phyloP scores from a whole-genome alignment of 805 yeast species.

The Candida pseudoglaebosa region DNA sequence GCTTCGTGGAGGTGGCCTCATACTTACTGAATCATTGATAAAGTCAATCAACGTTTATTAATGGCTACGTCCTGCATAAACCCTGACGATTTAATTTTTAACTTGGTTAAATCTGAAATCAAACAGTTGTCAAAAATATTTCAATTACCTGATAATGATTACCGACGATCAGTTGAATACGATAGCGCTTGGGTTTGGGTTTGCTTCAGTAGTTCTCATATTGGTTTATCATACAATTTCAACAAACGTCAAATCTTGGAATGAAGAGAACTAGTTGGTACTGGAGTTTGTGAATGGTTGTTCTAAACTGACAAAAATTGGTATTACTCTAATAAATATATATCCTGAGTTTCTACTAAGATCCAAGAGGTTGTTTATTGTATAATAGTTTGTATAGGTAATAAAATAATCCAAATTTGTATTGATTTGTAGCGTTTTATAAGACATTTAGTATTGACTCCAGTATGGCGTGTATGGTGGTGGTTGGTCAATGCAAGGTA shows the following conservation, averaged over 20 bases:
- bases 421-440: too few relatives aligned
- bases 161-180: conserved; percentile 75
- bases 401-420: neutral
- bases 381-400: neutral
- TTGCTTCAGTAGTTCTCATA: conserved; percentile 66
- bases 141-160: conserved; percentile 68
- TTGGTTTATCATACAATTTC: conserved; percentile 65
- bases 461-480: too few relatives aligned
- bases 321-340: neutral
- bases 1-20: conserved; percentile 20
- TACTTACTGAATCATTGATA: too few relatives aligned
- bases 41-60: too few relatives aligned
- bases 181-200: conserved; percentile 70
- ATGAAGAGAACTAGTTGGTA: conserved; percentile 3
- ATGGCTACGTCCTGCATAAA: neutral
- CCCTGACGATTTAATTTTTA: neutral
- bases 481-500: too few relatives aligned
- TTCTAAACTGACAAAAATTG: too few relatives aligned
- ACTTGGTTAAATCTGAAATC: neutral
- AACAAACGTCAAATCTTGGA: conserved; percentile 37
- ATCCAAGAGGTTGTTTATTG: neutral
- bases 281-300: too few relatives aligned
- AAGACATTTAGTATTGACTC: too few relatives aligned
- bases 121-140: neutral
- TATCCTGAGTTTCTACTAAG: neutral